phyloP scores from a whole-genome alignment of 1,284 basidiomycete genomes.

The Naganishia cerealis region DNA sequence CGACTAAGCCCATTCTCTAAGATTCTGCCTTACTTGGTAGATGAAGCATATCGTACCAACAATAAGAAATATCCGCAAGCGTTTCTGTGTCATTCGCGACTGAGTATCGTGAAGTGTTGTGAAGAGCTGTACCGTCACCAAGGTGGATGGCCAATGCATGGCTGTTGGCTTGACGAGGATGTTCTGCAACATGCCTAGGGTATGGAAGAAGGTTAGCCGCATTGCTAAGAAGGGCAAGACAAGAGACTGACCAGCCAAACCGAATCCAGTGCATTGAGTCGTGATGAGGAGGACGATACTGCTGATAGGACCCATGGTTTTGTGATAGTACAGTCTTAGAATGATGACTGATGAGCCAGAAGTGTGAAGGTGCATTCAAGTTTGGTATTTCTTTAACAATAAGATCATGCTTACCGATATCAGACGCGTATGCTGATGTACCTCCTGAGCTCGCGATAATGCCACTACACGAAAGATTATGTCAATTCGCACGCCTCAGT shows the following conservation, averaged over 20 bases:
- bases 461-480: conserved; percentile 32
- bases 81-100: conserved; percentile 46
- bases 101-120: conserved; percentile 57
- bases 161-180: conserved; percentile 47
- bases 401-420: conserved; percentile 43
- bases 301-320: conserved; percentile 47
- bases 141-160: conserved; percentile 56
- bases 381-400: neutral
- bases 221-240: neutral
- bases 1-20: neutral
- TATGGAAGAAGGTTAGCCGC: neutral
- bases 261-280: conserved; percentile 61
- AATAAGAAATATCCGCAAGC: conserved; percentile 56
- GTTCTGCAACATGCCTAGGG: conserved; percentile 52
- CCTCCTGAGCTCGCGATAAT: conserved; percentile 57
- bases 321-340: conserved; percentile 55
- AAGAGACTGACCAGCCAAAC: conserved; percentile 54
- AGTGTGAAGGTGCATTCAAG: conserved; percentile 14
- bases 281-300: conserved; percentile 60
- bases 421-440: conserved; percentile 54
- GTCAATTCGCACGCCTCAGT: neutral
- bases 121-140: conserved; percentile 58
- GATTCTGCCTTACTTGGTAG: conserved; percentile 45
- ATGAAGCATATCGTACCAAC: conserved; percentile 53
- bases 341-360: conserved; percentile 48